A percentile compares a stretch with the other conserved stretches of the same genome.
phyloP scores from a whole-genome alignment of 192 early-diverging fungal genomes.

The Linnemannia hyalina region DNA sequence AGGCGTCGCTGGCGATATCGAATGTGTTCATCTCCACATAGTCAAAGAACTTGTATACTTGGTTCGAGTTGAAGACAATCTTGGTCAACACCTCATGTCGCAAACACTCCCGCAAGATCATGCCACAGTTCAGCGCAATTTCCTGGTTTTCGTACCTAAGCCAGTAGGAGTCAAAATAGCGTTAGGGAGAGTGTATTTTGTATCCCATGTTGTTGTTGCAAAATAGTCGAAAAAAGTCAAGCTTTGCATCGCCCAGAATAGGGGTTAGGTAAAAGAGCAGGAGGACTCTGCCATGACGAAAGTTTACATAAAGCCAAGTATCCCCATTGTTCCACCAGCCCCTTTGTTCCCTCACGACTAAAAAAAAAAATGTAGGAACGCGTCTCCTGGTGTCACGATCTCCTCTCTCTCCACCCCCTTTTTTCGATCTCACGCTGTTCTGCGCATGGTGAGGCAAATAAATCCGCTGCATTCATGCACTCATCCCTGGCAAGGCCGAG shows the following conservation, averaged over 20 bases:
- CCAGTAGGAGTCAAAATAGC: background rate
- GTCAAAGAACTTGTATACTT: constrained; percentile 95
- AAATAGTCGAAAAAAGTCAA: background rate
- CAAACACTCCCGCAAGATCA: constrained; percentile 96
- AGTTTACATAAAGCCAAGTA: background rate
- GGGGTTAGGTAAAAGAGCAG: background rate
- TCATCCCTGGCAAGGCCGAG: background rate
- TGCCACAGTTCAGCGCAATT: constrained; percentile 96
- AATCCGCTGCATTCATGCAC: constrained; percentile 8
- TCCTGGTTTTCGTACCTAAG: constrained; percentile 94
- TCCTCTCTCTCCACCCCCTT: constrained; percentile 8
- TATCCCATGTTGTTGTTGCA: background rate
- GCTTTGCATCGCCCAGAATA: background rate
- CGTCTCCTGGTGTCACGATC: constrained; percentile 9
- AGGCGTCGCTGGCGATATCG: constrained; percentile 98
- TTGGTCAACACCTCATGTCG: constrained; percentile 94
- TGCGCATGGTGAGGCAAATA: background rate
- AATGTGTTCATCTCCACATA: constrained; percentile 98
- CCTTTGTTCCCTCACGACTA: constrained; percentile 15
- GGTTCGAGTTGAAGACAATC: constrained; percentile 83
- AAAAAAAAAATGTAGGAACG: constrained; percentile 8
- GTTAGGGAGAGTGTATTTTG: background rate
- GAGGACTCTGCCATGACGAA: constrained; percentile 2
- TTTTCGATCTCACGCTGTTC: constrained; percentile 22
- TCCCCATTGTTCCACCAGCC: constrained; percentile 6